Base-by-base conservation (phyloP, 176 grass and related monocot species). In the Avena insularis region DNA sequence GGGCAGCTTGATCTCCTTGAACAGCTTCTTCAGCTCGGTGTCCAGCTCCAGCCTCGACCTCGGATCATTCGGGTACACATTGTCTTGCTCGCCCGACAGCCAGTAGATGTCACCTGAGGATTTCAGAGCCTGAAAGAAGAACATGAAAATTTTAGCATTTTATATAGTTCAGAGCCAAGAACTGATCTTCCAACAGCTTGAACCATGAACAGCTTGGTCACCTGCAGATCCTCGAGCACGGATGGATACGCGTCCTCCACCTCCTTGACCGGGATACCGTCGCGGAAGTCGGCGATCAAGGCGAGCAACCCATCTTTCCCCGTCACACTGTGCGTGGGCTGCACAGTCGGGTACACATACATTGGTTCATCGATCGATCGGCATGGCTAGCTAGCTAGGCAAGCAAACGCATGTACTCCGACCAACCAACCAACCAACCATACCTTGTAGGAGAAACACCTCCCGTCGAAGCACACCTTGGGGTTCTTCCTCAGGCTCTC, bases 391-490 rank as follows among this genome's bases (percentile, higher is more conserved):
- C 40, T 35, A 19, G 33, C 57, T 60, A 60, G 54, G 12, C 10
- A 64, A 64, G 61, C 25, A 33, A 15, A 66, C 27, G 14, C 63
- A 33, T 35, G 27, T 35, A 29, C 8, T 31, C 48, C 23, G 27
- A 77, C 20, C 87, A 13, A 43, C 40, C 38, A 40, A 40, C 38
- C 20, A 80, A 55, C 5, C 16, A 69, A 6, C 40, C 40, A 43
- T 94, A 96, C 96, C 96, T 99, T 99, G 84, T 96, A 99, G 16
- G 94, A 93, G 69, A 94, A 99, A 57, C 87, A 77, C 27, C 90
- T 93, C 85, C 92, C 94, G 75, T 97, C 92, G 86, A 91, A 99
- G 21, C 75, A 3, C 79, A 99, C 94, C 90, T 99, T 99, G 15
- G 43, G 87, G 62, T 99, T 99, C 54, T 97, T 99, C 58, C 86